Conservation (phyloP, 1,139 yeast genomes). For the Saccharomycopsis hybrid region DNA sequence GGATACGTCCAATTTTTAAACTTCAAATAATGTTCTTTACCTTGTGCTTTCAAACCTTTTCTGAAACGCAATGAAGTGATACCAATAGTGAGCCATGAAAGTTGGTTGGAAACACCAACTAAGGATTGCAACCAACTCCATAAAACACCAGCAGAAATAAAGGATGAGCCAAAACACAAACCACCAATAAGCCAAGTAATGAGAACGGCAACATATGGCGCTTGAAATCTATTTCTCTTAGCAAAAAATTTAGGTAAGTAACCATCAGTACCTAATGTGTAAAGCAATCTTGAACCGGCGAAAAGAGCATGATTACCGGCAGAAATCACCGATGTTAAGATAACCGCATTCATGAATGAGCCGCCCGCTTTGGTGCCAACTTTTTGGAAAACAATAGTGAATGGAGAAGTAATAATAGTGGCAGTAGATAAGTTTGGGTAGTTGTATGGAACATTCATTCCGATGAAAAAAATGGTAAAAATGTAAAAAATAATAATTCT, state of each 20-base stretch:
- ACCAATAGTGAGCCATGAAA: conserved; percentile 35
- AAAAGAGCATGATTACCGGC: conserved; percentile 49
- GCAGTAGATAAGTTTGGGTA: conserved; percentile 36
- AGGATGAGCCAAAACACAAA: conserved; percentile 32
- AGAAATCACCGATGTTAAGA: conserved; percentile 43
- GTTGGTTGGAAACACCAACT: conserved; percentile 35
- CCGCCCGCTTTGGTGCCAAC: conserved; percentile 38
- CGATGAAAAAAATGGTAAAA: conserved; percentile 40
- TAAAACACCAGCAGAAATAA: conserved; percentile 31
- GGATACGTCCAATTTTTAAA: conserved; percentile 55
- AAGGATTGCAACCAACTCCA: conserved; percentile 35
- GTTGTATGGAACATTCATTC: conserved; percentile 42
- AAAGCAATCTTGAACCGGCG: conserved; percentile 43
- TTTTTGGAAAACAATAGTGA: conserved; percentile 56
- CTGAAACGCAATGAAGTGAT: conserved; percentile 46
- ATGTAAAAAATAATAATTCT: conserved; percentile 42
- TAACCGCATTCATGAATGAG: conserved; percentile 45
- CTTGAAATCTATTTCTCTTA: conserved; percentile 38
- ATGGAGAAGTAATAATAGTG: conserved; percentile 51
- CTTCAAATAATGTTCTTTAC: conserved; percentile 21
- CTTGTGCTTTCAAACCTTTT: conserved; percentile 40
- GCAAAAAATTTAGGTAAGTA: conserved; percentile 42
- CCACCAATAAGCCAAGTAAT: conserved; percentile 33
- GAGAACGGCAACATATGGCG: conserved; percentile 39
- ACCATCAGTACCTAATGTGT: conserved; percentile 43